Percentiles rank a stretch among this genome's conserved stretches.
phyloP scores from a whole-genome alignment of 257 asterid genomes.

The Jacaranda copaia region DNA sequence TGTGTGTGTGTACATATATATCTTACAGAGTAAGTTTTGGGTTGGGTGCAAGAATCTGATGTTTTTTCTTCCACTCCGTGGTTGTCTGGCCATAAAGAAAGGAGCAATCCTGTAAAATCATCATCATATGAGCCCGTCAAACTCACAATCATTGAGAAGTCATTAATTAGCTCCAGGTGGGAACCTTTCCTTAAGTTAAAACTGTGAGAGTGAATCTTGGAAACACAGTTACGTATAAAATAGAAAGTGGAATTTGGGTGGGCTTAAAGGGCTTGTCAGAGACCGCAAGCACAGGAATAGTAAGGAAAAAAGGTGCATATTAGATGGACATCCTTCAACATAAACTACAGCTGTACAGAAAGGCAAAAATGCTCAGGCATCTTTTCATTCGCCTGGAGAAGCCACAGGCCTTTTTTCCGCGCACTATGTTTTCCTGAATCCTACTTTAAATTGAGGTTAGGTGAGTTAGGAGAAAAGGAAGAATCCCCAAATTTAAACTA shows the following conservation, averaged over 20 bases:
- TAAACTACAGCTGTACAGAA: constrained; percentile 41
- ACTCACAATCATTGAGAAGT: not conserved
- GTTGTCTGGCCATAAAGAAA: constrained; percentile 26
- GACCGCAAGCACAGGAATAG: constrained; percentile 21
- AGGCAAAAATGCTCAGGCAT: constrained; percentile 22
- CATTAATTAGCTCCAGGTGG: not conserved
- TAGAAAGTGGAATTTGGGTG: constrained; percentile 12
- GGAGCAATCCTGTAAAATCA: not conserved
- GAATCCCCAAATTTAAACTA: constrained; percentile 16
- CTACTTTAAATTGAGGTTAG: not conserved
- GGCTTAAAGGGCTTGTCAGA: constrained; percentile 27
- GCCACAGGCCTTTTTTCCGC: constrained; percentile 1
- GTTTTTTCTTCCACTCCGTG: constrained; percentile 1
- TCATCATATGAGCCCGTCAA: not conserved
- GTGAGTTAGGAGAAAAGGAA: not conserved
- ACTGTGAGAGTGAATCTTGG: no score
- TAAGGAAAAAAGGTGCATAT: not conserved
- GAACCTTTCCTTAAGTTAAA: no score
- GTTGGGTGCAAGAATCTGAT: constrained; percentile 31
- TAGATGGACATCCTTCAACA: constrained; percentile 41
- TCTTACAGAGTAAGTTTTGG: constrained; percentile 17
- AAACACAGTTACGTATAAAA: constrained; percentile 4
- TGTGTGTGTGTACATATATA: no score
- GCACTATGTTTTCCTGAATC: constrained; percentile 6
- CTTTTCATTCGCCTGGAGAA: constrained; percentile 8